phyloP scores from a whole-genome alignment of 2,329 filamentous ascomycete genomes.

The Nectriaceae sp. region DNA sequence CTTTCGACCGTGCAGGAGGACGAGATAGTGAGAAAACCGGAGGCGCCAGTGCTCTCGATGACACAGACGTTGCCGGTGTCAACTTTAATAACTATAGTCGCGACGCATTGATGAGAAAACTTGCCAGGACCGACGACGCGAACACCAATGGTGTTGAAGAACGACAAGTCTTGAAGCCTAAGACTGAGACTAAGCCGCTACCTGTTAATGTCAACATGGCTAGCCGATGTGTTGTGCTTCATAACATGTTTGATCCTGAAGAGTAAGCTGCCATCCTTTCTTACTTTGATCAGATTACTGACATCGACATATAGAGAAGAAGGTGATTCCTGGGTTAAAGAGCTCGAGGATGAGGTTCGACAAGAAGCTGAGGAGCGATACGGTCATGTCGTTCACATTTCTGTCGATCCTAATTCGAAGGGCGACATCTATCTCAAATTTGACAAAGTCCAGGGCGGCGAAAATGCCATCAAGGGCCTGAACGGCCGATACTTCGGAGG shows the following conservation, averaged over 20 bases:
- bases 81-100: conserved; percentile 99
- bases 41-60: conserved; percentile 91
- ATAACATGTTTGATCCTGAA: conserved; percentile 91
- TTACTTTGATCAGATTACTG: conserved; percentile 25
- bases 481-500: conserved; percentile 97
- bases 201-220: conserved; percentile 89
- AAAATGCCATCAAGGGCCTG: conserved; percentile 96
- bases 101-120: conserved; percentile 97
- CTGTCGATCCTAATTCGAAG: conserved; percentile 87
- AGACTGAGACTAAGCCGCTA: conserved; percentile 75
- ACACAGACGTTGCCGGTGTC: conserved; percentile 95
- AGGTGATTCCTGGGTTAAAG: conserved; percentile 86
- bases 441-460: conserved; percentile 89
- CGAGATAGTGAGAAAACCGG: conserved; percentile 88
- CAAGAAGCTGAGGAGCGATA: conserved; percentile 93
- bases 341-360: conserved; percentile 91
- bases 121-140: conserved; percentile 90
- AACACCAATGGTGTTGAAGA: conserved; percentile 65
- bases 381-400: conserved; percentile 96
- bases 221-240: conserved; percentile 88
- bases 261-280: conserved; percentile 64
- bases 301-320: conserved; percentile 65
- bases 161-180: conserved; percentile 73
- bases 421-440: conserved; percentile 99
- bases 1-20: conserved; percentile 88